These are phyloP conservation scores for Nitzschia sp. DNA, from an alignment of 108 stramenopile species.

Conservation along the genomic window DNA sequence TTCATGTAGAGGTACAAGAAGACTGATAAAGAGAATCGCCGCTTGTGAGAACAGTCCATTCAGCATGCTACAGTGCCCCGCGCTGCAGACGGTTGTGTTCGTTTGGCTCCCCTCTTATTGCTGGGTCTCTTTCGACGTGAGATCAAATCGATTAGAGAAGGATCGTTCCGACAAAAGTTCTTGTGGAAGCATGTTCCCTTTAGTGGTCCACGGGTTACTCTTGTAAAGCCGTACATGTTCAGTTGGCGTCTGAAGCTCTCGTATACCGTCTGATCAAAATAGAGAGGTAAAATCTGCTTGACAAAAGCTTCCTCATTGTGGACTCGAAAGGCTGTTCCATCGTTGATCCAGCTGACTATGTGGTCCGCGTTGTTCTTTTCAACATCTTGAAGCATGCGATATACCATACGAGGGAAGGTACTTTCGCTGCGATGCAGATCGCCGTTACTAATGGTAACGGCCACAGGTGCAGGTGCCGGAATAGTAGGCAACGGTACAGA, in stretches of 20 bases:
- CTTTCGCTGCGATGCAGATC: background rate
- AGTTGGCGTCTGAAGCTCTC: conserved; percentile 43
- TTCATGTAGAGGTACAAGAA: too few relatives aligned
- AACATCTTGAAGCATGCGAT: background rate
- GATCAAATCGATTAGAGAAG: conserved; percentile 20
- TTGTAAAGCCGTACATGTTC: conserved; percentile 77
- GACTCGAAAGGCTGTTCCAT: background rate
- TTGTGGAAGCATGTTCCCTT: conserved; percentile 58
- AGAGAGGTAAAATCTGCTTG: conserved; percentile 41
- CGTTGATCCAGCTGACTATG: background rate
- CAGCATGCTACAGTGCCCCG: background rate
- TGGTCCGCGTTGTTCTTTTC: background rate
- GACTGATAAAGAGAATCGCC: too few relatives aligned
- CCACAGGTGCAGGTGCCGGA: background rate
- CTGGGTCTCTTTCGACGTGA: background rate
- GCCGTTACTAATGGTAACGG: background rate
- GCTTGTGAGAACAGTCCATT: background rate
- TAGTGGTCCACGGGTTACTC: conserved; percentile 50
- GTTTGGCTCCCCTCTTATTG: too few relatives aligned
- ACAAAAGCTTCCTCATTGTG: conserved; percentile 15
- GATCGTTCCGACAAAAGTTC: conserved; percentile 40
- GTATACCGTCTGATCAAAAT: conserved; percentile 52
- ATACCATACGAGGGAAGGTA: background rate
- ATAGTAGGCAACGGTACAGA: background rate
- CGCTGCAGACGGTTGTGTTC: too few relatives aligned